phyloP scores from a whole-genome alignment of 306 rosid genomes.

The Corylus heterophylla region DNA sequence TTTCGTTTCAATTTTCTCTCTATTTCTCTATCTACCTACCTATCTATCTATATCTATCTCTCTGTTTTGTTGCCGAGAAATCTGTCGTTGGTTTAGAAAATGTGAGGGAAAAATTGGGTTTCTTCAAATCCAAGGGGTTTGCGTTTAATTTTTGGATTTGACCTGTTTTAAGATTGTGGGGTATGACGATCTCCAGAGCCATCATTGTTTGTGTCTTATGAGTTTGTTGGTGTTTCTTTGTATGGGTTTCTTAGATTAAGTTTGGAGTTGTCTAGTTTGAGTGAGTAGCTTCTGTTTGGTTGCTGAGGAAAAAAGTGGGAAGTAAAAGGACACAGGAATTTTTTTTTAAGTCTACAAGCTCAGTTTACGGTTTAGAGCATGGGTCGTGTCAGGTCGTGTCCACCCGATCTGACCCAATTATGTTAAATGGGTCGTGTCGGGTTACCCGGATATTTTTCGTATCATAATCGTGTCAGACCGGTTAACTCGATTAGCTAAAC shows the following conservation, averaged over 20 bases:
- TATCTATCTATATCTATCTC: too few relatives aligned
- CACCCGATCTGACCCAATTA: too few relatives aligned
- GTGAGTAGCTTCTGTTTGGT: not conserved
- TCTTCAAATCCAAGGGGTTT: not conserved
- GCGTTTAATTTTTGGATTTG: not conserved
- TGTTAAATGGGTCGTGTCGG: too few relatives aligned
- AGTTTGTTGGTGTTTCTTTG: not conserved
- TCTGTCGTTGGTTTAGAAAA: not conserved
- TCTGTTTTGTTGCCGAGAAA: constrained; percentile 14
- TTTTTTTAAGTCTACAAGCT: too few relatives aligned
- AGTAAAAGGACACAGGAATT: too few relatives aligned
- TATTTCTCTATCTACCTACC: not conserved
- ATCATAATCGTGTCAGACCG: too few relatives aligned
- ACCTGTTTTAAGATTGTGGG: not conserved
- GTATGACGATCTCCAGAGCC: not conserved
- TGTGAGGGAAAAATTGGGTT: not conserved
- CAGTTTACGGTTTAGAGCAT: too few relatives aligned
- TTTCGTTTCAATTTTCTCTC: not conserved
- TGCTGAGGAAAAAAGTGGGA: too few relatives aligned
- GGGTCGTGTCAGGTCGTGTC: too few relatives aligned
- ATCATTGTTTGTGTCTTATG: not conserved
- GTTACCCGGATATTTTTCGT: too few relatives aligned
- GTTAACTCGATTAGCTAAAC: too few relatives aligned
- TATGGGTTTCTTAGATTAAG: not conserved
- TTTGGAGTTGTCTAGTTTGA: not conserved